Evolutionary conservation across 2,329 filamentous ascomycete species (phyloP).

Genomic region (Dactylellina cionopaga): DNA sequence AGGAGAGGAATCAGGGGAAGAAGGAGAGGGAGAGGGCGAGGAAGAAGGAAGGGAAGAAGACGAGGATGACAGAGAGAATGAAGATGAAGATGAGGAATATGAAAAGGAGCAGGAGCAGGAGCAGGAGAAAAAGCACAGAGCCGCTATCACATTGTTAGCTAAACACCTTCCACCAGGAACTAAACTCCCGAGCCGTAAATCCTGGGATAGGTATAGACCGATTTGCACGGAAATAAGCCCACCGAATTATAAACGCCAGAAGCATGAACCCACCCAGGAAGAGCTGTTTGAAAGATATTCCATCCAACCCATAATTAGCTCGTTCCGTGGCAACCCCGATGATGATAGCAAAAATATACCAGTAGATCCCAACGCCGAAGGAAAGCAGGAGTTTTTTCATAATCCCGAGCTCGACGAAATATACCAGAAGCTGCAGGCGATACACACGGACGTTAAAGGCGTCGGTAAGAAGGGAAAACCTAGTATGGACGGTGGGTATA

Average conservation of each 20-base stretch:
- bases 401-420: background rate
- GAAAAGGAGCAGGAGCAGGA: background rate
- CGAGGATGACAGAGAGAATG: background rate
- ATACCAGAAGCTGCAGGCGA: background rate
- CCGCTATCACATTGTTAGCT: no score
- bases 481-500: background rate
- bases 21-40: background rate
- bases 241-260: no score
- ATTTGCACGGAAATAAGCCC: no score
- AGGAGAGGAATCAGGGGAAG: background rate
- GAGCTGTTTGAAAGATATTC: no score
- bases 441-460: background rate
- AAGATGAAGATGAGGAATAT: background rate
- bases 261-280: no score
- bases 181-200: no score
- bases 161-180: no score
- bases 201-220: no score
- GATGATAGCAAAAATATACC: background rate
- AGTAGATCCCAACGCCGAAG: background rate
- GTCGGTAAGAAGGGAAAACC: background rate
- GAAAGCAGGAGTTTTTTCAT: background rate
- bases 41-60: background rate
- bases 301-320: no score
- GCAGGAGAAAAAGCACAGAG: background rate
- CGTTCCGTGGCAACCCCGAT: no score